phyloP scores from a whole-genome alignment of 805 yeast genomes.

The Monosporozyma yasuniensis region DNA sequence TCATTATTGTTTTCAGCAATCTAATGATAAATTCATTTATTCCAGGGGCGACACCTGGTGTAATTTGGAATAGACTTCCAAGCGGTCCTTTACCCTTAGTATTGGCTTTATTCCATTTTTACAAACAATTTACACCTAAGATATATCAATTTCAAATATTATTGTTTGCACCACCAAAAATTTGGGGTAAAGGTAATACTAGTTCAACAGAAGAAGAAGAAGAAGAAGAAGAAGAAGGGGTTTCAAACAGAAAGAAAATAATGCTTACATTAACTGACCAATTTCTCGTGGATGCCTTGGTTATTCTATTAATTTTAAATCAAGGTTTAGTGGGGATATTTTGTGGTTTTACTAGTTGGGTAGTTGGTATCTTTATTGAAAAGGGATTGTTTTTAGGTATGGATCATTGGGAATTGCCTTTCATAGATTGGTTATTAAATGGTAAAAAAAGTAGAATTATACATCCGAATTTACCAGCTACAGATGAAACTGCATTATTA shows the following conservation, averaged over 20 bases:
- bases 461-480: neutral
- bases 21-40: slow-evolving; percentile 22
- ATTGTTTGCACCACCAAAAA: slow-evolving; percentile 26
- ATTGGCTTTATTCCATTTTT: slow-evolving; percentile 33
- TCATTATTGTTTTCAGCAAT: slow-evolving; percentile 32
- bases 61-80: slow-evolving; percentile 31
- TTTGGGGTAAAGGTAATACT: slow-evolving; percentile 9
- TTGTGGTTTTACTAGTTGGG: slow-evolving; percentile 35
- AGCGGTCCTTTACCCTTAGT: slow-evolving; percentile 38
- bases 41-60: slow-evolving; percentile 14
- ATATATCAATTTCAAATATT: slow-evolving; percentile 33
- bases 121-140: slow-evolving; percentile 34
- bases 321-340: slow-evolving; percentile 34
- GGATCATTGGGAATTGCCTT: slow-evolving; percentile 28
- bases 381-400: slow-evolving; percentile 38
- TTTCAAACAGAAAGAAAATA: neutral
- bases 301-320: slow-evolving; percentile 35
- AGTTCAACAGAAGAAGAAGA: slow-evolving; percentile 11
- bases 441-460: neutral
- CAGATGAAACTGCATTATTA: neutral
- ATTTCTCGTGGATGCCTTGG: slow-evolving; percentile 24
- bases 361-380: slow-evolving; percentile 37
- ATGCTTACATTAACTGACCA: slow-evolving; percentile 27
- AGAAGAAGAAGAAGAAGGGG: neutral
- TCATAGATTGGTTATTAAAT: slow-evolving; percentile 14